These are phyloP conservation scores for Aspergillus conjunctus DNA, from an alignment of 495 filamentous ascomycete genomes.

Conservation along the genomic window DNA sequence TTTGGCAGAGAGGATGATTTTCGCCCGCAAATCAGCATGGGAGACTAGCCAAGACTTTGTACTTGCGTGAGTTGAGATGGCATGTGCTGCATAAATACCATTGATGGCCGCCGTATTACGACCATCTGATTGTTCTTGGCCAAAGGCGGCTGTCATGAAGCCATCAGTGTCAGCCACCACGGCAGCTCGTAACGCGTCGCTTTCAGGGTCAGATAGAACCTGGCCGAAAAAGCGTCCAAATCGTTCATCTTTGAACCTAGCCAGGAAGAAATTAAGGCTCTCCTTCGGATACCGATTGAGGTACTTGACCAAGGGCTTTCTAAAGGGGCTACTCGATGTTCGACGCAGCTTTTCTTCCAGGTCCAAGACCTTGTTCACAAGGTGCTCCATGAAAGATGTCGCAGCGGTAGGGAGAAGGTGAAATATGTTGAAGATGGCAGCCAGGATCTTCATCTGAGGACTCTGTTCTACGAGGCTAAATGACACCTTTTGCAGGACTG, in stretches of 20 bases:
- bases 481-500: slow-evolving; percentile 80
- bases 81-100: slow-evolving; percentile 79
- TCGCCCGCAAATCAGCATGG: slow-evolving; percentile 70
- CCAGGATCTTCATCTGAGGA: slow-evolving; percentile 85
- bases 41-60: slow-evolving; percentile 74
- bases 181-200: slow-evolving; percentile 70
- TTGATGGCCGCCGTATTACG: slow-evolving; percentile 81
- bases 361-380: slow-evolving; percentile 85
- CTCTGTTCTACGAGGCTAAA: slow-evolving; percentile 94
- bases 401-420: slow-evolving; percentile 89
- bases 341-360: slow-evolving; percentile 83
- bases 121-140: slow-evolving; percentile 56
- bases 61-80: slow-evolving; percentile 57
- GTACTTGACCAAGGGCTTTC: slow-evolving; percentile 89
- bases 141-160: slow-evolving; percentile 65
- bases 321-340: slow-evolving; percentile 91
- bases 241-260: slow-evolving; percentile 74
- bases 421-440: slow-evolving; percentile 94
- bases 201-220: slow-evolving; percentile 75
- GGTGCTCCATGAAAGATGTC: slow-evolving; percentile 82
- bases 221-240: slow-evolving; percentile 96
- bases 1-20: slow-evolving; percentile 68
- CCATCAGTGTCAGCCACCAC: slow-evolving; percentile 72
- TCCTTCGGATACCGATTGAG: slow-evolving; percentile 91
- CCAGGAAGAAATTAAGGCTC: slow-evolving; percentile 74